phyloP scores from a whole-genome alignment of 2,329 filamentous ascomycete species.

The Ambrosiella cleistominuta region DNA sequence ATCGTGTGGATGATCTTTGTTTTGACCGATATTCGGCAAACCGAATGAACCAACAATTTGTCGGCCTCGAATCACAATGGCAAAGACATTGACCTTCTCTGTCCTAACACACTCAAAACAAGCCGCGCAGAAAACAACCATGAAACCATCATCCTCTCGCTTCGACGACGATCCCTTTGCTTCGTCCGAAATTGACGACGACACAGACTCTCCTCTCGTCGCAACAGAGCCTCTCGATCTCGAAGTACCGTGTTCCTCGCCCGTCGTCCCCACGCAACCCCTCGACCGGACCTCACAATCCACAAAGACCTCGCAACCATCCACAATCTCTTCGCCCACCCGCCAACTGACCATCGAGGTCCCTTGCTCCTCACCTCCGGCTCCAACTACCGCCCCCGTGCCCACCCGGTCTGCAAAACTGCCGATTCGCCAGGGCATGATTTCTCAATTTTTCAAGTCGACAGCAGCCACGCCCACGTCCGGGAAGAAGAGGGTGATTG shows the following conservation, averaged over 20 bases:
- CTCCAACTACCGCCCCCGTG: conserved; percentile 22
- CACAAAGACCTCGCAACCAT: neutral
- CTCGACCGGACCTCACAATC: conserved; percentile 16
- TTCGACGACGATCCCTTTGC: conserved; percentile 1
- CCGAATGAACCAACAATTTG: no score
- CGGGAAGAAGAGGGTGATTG: conserved; percentile 12
- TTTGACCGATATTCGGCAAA: no score
- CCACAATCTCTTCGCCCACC: conserved; percentile 26
- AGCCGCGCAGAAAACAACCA: neutral
- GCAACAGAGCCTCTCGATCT: conserved; percentile 16
- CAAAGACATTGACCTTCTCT: no score
- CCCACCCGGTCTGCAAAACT: neutral
- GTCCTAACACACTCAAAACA: no score
- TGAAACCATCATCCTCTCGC: neutral
- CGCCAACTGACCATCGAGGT: conserved; percentile 45
- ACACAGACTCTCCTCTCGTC: conserved; percentile 19
- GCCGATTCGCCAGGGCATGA: conserved; percentile 21
- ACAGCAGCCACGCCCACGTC: conserved; percentile 14
- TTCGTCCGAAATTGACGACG: neutral
- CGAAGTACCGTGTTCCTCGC: conserved; percentile 29
- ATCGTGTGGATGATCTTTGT: no score
- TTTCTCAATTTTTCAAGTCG: conserved; percentile 18
- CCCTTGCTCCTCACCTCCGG: conserved; percentile 64
- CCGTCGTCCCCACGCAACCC: conserved; percentile 30
- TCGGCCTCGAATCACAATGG: no score